phyloP scores from a whole-genome alignment of 2,329 filamentous ascomycete species.

The Ophiostoma australiae region DNA sequence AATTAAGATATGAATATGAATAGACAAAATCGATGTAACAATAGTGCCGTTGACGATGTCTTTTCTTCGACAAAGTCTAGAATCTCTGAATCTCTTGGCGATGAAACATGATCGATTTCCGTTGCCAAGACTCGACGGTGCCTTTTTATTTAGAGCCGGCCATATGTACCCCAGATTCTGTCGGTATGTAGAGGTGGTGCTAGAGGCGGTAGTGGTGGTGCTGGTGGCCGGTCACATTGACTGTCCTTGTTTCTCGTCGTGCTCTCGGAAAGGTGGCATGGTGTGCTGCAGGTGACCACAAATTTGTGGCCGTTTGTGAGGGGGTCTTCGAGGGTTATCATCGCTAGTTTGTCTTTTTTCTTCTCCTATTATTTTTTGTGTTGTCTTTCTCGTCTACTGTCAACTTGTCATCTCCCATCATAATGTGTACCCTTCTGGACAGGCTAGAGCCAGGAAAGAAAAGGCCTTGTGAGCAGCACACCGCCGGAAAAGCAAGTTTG shows the following conservation, averaged over 20 bases:
- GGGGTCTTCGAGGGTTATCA: neutral
- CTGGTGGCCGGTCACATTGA: conserved; percentile 3
- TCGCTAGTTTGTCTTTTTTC: neutral
- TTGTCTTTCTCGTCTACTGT: neutral
- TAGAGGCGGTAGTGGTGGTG: neutral
- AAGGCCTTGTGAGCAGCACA: neutral
- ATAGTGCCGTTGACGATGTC: neutral
- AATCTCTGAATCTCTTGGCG: neutral
- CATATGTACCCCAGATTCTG: neutral
- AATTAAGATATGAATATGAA: too few species aligned
- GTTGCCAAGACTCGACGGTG: conserved; percentile 8
- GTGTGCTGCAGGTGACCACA: neutral
- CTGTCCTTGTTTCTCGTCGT: neutral
- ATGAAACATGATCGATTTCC: conserved; percentile 7
- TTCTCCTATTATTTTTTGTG: neutral
- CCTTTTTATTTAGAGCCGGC: neutral
- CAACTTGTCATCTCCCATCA: neutral
- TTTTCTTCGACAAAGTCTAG: neutral
- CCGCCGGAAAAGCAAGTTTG: neutral
- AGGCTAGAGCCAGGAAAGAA: neutral
- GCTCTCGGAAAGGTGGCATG: neutral
- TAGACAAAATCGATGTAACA: neutral
- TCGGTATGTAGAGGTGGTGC: neutral
- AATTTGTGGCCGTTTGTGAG: neutral
- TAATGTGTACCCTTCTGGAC: neutral